Evolutionary conservation across 176 grass and related monocot genomes (phyloP), one percentile per base, ranked within the genome.

Genomic region (Cocos nucifera): DNA sequence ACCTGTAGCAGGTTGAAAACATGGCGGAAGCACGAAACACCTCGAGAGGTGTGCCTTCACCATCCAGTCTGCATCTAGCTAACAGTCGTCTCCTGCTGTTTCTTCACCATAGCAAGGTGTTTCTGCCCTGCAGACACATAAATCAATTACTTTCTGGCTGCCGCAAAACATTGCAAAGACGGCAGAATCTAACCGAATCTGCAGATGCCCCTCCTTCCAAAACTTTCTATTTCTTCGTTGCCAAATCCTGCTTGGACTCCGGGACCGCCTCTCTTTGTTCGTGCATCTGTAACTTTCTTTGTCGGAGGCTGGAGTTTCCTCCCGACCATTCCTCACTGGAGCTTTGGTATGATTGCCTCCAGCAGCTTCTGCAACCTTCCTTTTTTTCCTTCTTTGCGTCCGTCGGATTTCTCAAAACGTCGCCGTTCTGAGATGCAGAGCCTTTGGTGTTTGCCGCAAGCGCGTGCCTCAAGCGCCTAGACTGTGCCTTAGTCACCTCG

Each of bases 101-200:
- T 78, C 59, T 78, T 78, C 14, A 78, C 17, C 67, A 72, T 78
- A 50, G 24, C 63, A 49, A 3, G 56, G 63, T 72, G 67, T 28
- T 71, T 66, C 22, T 78, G 50, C 4, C 76, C 67, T 12, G 25
- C 57, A 50, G n/a, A 69, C 20, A 54, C 72, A 67, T 23, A 50
- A 53, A 16, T 72, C 67, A 24, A 78, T 66, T 22, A 72, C 76
- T 19, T 29, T 65, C 29, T 61, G 60, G 51, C 10, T 56, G 6
- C 64, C 65, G 51, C 68, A 71, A n/a, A 39, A 78, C 53, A 51
- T 66, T 78, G 63, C 76, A 78, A 53, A 78, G 62, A 15, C 48
- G 19, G 30, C 60, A 78, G 17, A 58, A 39, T 49, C 64, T 66
- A 23, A 72, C 35, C 17, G 15, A 9, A 69, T 70, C 66, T 6